phyloP scores from a whole-genome alignment of 495 filamentous ascomycete genomes.

The Annulohypoxylon nitens region DNA sequence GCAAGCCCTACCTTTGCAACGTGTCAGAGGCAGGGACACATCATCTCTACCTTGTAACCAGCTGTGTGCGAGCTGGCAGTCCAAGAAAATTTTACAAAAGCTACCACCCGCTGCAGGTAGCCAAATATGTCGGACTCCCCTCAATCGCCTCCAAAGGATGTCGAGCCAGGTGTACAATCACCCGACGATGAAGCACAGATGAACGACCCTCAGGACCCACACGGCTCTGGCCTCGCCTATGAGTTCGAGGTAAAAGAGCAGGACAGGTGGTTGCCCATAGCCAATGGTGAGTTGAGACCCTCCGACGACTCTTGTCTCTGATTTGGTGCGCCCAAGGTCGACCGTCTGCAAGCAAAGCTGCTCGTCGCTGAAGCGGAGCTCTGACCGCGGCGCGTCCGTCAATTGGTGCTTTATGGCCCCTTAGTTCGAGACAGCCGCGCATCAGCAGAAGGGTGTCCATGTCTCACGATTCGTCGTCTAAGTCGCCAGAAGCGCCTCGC shows the following conservation, averaged over 20 bases:
- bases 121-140: constrained; percentile 95
- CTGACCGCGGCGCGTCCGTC: constrained; percentile 50
- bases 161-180: constrained; percentile 93
- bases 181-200: constrained; percentile 82
- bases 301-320: constrained; percentile 62
- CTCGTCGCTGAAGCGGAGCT: constrained; percentile 52
- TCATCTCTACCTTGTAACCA: constrained; percentile 61
- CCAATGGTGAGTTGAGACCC: constrained; percentile 87
- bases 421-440: constrained; percentile 52
- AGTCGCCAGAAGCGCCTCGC: constrained; percentile 60
- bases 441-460: constrained; percentile 56
- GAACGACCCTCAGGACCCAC: constrained; percentile 72
- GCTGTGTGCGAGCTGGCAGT: constrained; percentile 68
- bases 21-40: constrained; percentile 67
- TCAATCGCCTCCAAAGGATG: constrained; percentile 93
- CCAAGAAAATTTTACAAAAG: constrained; percentile 69
- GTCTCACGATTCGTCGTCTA: constrained; percentile 67
- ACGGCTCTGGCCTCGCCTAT: constrained; percentile 71
- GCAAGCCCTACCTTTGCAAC: constrained; percentile 66
- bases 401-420: constrained; percentile 54
- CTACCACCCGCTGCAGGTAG: constrained; percentile 73
- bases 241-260: constrained; percentile 99
- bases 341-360: constrained; percentile 52
- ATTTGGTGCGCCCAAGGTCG: constrained; percentile 65
- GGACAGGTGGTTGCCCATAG: constrained; percentile 99